Base-by-base conservation (phyloP, 129 eudicot genomes). In the Solidago caesia region DNA sequence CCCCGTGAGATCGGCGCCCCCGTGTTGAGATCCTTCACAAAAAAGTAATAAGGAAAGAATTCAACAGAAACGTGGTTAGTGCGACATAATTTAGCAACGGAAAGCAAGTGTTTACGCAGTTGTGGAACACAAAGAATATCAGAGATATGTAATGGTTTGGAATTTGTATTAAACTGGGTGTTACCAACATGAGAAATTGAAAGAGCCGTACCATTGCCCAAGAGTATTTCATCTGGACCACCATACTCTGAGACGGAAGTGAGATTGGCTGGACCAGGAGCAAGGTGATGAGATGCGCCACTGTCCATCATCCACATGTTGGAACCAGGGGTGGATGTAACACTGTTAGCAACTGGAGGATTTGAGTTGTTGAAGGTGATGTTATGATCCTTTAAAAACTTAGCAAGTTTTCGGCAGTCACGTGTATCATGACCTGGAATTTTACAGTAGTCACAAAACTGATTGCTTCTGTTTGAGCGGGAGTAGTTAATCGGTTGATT, bases 21-120 rank as follows among this genome's bases (percentile, higher is more conserved):
- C 61, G 61, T 55, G 61, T n/a, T 6, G 13, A 55, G 61, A 55
- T 55, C 61, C 61, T 55, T 55, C 61, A 15, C 61, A 55, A 55
- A 25, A 55, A 55, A 55, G 5, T n/a, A 25, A 55, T 12, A 55
- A 1, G 61, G 61, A 15, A 55, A 55, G 12, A n/a, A 55, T 55
- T 55, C 61, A 55, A 55, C 27, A 55, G 9, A 55, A n/a, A 55
- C 61, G n/a, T 7, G 9, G 61, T 55, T 55, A 55, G 61, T 55
- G 13, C n/a, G 13, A 25, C 61, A 55, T n/a, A n/a, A n/a, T n/a
- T n/a, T n/a, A n/a, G n/a, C n/a, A n/a, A n/a, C n/a, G n/a, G n/a
- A n/a, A n/a, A 55, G 13, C 5, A 55, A 2, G n/a, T 55, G 13
- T 55, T 55, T 7, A 55, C 61, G 27, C n/a, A 55, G 6, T 12